Evolutionary conservation across 169 alveolate genomes (phyloP), one percentile per base, ranked within the genome.

Genomic region (Plasmodium gallinaceum): DNA sequence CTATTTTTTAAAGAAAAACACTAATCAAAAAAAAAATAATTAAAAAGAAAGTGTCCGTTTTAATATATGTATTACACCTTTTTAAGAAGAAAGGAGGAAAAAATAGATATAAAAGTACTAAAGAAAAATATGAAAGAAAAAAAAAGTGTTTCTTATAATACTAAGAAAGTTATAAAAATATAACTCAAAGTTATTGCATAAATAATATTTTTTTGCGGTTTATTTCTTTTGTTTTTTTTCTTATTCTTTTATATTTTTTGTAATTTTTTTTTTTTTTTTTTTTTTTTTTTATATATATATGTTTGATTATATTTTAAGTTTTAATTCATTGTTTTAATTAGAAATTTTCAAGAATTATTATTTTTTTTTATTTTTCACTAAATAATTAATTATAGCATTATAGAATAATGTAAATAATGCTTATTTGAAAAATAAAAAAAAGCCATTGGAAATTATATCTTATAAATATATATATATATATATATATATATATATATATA

Each of bases 301-400:
- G 43, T 52, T 43, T 57, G n/a, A 64, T 48, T 70, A 45, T 64
- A 74, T 64, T 76, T 76, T 76, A 76, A 76, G 88, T 76, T 76
- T 54, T 76, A 76, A 76, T 76, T 75, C 64, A 52, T 42, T 18
- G 76, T 48, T 64, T 76, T 76, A 62, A 66, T 76, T 76, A 76
- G 88, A 42, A 62, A 42, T 62, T 76, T 76, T 48, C 43, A 64
- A 76, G 88, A 24, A 46, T 72, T 48, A 48, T 72, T 68, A 32
- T 68, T 51, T 57, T 74, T 73, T 69, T 69, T 69, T 69, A 16
- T 45, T 14, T 57, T 18, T 22, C 24, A 58, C 39, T 42, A 16
- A 45, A 66, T 76, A 76, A 76, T 76, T 62, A 76, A 76, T 52
- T 76, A 22, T 37, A 51, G 43, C 42, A 58, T 57, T 74, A 16